A percentile compares a stretch with the other conserved stretches of the same genome.
Conservation (phyloP, 1,284 basidiomycete genomes). For the Tylopilus microsporus region DNA sequence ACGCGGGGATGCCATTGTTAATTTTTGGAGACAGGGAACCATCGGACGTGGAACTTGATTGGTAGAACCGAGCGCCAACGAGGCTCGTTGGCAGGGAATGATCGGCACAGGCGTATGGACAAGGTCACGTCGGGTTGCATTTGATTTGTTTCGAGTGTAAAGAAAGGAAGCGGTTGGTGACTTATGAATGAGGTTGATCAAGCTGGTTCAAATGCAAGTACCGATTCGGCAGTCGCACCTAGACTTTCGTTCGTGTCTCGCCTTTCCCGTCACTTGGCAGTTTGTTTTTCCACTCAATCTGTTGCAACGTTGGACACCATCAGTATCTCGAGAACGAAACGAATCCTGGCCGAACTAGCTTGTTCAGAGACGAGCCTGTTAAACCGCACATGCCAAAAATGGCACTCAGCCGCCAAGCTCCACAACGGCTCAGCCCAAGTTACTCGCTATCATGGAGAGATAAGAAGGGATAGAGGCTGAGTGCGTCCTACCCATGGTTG, state of each 20-base stretch:
- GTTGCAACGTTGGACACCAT: background rate
- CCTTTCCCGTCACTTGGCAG: background rate
- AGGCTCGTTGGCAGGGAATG: conserved; percentile 7
- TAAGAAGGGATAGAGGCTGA: background rate
- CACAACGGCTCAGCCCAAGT: too few relatives aligned
- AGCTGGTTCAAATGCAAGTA: background rate
- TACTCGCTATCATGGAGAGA: too few relatives aligned
- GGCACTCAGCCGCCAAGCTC: background rate
- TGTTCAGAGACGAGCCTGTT: background rate
- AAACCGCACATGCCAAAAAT: background rate
- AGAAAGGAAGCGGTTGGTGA: background rate
- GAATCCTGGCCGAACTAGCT: conserved; percentile 14
- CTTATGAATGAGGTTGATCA: background rate
- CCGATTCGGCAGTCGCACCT: too few relatives aligned
- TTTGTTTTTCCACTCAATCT: background rate
- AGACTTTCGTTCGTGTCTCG: too few relatives aligned
- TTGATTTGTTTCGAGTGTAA: background rate
- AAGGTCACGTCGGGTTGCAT: background rate
- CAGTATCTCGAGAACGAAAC: background rate
- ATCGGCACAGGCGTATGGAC: background rate
- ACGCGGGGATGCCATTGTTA: background rate
- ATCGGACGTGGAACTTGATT: background rate
- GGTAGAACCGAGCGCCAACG: background rate
- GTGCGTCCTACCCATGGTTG: background rate
- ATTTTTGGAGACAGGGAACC: background rate